Evolutionary conservation across 768 basidiomycete genomes (phyloP).

Genomic region (Collybia nuda): DNA sequence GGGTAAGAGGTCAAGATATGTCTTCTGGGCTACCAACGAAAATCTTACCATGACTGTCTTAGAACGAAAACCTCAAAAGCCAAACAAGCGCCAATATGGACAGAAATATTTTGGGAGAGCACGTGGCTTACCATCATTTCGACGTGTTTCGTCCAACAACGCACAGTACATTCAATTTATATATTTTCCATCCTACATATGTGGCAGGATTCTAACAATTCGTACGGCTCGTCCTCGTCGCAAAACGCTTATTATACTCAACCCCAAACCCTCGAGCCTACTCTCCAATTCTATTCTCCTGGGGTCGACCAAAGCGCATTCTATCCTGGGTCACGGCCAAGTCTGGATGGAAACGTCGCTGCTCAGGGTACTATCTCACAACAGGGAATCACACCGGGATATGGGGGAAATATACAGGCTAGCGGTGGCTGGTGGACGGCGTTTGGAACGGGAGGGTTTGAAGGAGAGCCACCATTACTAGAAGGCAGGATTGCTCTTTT

Average conservation of each 20-base stretch:
- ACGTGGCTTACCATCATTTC: constrained; percentile 26
- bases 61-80: constrained; percentile 22
- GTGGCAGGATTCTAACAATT: constrained; percentile 72
- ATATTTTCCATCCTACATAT: constrained; percentile 33
- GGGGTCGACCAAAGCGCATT: constrained; percentile 54
- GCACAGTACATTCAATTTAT: not conserved
- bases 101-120: constrained; percentile 10
- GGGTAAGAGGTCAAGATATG: constrained; percentile 12
- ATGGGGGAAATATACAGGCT: constrained; percentile 73
- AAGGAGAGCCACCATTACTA: constrained; percentile 93
- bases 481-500: constrained; percentile 61
- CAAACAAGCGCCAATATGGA: constrained; percentile 29
- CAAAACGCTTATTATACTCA: constrained; percentile 60
- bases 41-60: constrained; percentile 41
- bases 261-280: constrained; percentile 49
- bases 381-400: constrained; percentile 45
- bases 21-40: not conserved
- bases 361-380: constrained; percentile 54
- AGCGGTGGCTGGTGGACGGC: constrained; percentile 91
- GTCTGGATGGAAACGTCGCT: constrained; percentile 67
- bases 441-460: constrained; percentile 92
- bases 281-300: constrained; percentile 81
- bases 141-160: constrained; percentile 1
- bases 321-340: constrained; percentile 73
- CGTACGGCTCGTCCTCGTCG: constrained; percentile 63